Evolutionary conservation across 768 basidiomycete species (phyloP), one percentile per base, ranked within the genome.

Genomic region (Tulasnella sp.): DNA sequence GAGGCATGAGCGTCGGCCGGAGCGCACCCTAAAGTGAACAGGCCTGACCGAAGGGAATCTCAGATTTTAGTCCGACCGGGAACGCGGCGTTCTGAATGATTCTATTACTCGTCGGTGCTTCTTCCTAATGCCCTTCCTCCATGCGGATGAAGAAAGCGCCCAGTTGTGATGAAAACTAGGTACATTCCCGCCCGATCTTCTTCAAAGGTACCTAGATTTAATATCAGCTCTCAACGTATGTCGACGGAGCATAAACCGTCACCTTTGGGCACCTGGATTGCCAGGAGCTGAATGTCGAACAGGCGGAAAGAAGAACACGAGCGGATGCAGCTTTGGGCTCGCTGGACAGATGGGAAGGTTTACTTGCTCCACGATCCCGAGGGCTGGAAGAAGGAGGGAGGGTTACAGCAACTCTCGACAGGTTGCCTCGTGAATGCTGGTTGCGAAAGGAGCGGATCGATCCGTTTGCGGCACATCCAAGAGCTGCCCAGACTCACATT

Each of bases 1-100:
- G 61, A 67, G 61, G 61, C 61, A 35, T 26, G 32, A 67, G 61
- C 61, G 61, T 67, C 61, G 61, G 61, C 32, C 61, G 61, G n/a
- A 67, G 61, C 61, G 61, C 32, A 67, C 61, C 61, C 61, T 29
- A 67, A 67, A 0, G 26, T 35, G 26, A 32, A 35, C 61, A 67
- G 61, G 26, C 61, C 61, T 35, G 61, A 67, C 32, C 61, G 16
- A 67, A 67, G 61, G 15, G 23, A 26, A 67, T 67, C 61, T 67
- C 29, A 32, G 61, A 67, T 67, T 35, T 32, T 67, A 67, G 26
- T 67, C 32, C 26, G 18, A 32, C 61, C 61, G 61, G 61, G 61
- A 67, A 67, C 61, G 32, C 29, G 61, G 61, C 61, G 29, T 29
- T 32, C 11, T 29, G 26, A 35, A 26, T 67, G 26, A 6, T 29